Percentiles rank a stretch among this genome's conserved stretches.
phyloP scores from a whole-genome alignment of 2,329 filamentous ascomycete genomes.

The Aureobasidium sp. region DNA sequence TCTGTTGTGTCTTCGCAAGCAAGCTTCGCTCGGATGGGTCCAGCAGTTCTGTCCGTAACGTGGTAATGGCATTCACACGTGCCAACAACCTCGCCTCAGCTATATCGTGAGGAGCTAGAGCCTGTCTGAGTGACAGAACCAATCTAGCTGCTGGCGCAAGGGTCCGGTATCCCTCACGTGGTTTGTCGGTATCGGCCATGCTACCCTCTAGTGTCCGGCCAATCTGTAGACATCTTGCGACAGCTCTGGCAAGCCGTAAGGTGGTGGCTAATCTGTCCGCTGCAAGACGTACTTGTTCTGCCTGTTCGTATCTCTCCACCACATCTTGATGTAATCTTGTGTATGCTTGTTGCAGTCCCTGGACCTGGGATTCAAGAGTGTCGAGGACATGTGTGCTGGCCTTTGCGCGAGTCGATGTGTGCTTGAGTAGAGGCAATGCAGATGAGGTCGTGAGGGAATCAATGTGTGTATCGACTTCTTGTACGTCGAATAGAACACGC shows the following conservation, averaged over 20 bases:
- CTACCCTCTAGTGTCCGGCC: conserved; percentile 84
- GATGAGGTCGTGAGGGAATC: conserved; percentile 79
- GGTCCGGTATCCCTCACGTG: conserved; percentile 55
- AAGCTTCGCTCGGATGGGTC: conserved; percentile 65
- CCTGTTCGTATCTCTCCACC: conserved; percentile 72
- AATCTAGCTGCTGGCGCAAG: conserved; percentile 78
- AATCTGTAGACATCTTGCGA: conserved; percentile 70
- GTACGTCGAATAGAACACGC: conserved; percentile 88
- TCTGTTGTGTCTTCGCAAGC: conserved; percentile 65
- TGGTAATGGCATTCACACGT: conserved; percentile 61
- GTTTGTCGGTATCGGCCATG: conserved; percentile 51
- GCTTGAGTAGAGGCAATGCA: conserved; percentile 68
- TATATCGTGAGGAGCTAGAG: conserved; percentile 54
- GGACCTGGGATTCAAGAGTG: conserved; percentile 72
- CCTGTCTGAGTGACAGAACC: conserved; percentile 64
- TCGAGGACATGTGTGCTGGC: conserved; percentile 64
- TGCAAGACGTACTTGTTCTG: conserved; percentile 71
- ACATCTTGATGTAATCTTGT: conserved; percentile 80
- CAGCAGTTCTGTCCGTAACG: conserved; percentile 61
- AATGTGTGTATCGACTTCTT: conserved; percentile 95
- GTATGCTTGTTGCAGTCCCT: conserved; percentile 75
- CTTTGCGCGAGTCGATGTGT: conserved; percentile 66
- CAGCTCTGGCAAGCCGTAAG: conserved; percentile 64
- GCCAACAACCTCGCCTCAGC: conserved; percentile 71
- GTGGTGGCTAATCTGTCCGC: conserved; percentile 75